These are phyloP conservation scores for Apostasia shenzhenica DNA, from an alignment of 106 monocot genomes.

Conservation along the genomic window DNA sequence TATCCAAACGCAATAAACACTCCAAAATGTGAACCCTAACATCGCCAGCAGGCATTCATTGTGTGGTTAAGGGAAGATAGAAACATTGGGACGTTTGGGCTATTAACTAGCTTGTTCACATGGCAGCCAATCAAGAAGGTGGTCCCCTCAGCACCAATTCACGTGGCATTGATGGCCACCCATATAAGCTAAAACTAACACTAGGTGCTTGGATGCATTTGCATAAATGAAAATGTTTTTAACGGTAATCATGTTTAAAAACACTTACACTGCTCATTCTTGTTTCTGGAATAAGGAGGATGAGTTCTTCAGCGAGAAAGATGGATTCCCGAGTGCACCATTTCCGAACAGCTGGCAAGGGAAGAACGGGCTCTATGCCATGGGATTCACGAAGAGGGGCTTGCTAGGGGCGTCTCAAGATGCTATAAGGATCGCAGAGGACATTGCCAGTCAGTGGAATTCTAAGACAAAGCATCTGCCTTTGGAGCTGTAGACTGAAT, in stretches of 20 bases:
- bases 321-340: slow-evolving; percentile 33
- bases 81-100: slow-evolving; percentile 3
- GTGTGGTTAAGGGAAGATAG: slow-evolving; percentile 5
- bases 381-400: slow-evolving; percentile 61
- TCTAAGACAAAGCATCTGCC: slow-evolving; percentile 25
- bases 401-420: slow-evolving; percentile 56
- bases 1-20: too few relatives aligned
- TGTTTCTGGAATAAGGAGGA: slow-evolving; percentile 25
- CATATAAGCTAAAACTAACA: background rate
- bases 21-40: background rate
- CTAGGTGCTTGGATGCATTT: background rate
- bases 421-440: slow-evolving; percentile 49
- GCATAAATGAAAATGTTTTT: background rate
- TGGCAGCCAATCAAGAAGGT: slow-evolving; percentile 12
- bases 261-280: background rate
- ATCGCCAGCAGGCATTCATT: background rate
- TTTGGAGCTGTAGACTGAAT: slow-evolving; percentile 6
- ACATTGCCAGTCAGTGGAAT: slow-evolving; percentile 53
- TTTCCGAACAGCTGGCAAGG: slow-evolving; percentile 79
- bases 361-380: slow-evolving; percentile 57
- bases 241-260: background rate
- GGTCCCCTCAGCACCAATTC: slow-evolving; percentile 13
- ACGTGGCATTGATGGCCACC: slow-evolving; percentile 7
- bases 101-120: background rate
- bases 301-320: slow-evolving; percentile 51